Conservation (phyloP, 2,329 filamentous ascomycete genomes). For the Phaeosphaeria sp. region DNA sequence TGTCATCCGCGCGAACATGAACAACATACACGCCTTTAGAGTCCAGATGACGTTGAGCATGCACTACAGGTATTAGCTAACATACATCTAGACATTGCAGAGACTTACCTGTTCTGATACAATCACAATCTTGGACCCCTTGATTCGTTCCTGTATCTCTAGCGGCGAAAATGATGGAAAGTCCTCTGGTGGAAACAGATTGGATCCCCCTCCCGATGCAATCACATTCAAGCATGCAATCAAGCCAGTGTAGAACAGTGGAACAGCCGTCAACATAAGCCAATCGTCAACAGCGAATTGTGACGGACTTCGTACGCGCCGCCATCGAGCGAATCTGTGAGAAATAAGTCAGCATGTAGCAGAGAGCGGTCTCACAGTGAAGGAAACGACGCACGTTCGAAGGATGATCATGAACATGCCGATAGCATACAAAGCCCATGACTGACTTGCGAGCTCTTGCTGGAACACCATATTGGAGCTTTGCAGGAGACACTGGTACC, state of each 20-base stretch:
- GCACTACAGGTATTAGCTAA: slow-evolving; percentile 58
- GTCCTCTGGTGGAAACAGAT: slow-evolving; percentile 49
- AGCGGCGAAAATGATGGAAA: slow-evolving; percentile 43
- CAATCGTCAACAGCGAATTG: slow-evolving; percentile 37
- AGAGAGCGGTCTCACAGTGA: not conserved
- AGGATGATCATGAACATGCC: slow-evolving; percentile 35
- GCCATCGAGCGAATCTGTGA: slow-evolving; percentile 33
- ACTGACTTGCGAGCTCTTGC: slow-evolving; percentile 24
- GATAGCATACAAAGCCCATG: slow-evolving; percentile 39
- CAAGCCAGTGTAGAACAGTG: slow-evolving; percentile 49
- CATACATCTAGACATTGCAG: not conserved
- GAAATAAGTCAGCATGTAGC: not conserved
- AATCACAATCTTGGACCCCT: slow-evolving; percentile 54
- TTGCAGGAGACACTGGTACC: not conserved
- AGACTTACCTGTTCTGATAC: slow-evolving; percentile 51
- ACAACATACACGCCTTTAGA: slow-evolving; percentile 63
- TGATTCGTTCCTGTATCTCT: slow-evolving; percentile 52
- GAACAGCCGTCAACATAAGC: slow-evolving; percentile 36
- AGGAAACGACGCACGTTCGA: slow-evolving; percentile 30
- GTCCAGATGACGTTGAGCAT: slow-evolving; percentile 66
- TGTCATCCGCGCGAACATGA: slow-evolving; percentile 64
- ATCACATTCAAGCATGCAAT: slow-evolving; percentile 53
- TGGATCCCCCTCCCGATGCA: slow-evolving; percentile 51
- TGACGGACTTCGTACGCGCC: slow-evolving; percentile 25
- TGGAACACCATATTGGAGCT: slow-evolving; percentile 20